Base-by-base conservation (phyloP, 164 flowering plant genomes). In the Stephania yunnanensis region DNA sequence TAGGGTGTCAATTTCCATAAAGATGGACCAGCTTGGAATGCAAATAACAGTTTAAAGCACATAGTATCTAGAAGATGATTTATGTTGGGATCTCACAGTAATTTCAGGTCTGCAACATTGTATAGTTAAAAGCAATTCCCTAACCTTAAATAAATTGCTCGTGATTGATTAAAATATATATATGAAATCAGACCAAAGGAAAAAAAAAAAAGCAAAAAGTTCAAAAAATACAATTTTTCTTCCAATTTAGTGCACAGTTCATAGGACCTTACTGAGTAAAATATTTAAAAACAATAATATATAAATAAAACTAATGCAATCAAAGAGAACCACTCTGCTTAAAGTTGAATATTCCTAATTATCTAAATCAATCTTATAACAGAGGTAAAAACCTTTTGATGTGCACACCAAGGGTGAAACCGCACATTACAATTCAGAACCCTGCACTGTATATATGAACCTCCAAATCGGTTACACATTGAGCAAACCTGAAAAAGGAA, bases 371-470 rank as follows among this genome's bases (percentile, higher is more conserved):
- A 42, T 3, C 68, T 55, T 74, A 7, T 30, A 66, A n/a, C 19
- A 45, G 2, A 74, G 69, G 75, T 46, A 73, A 6, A 68, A 12
- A 89, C 92, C 92, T 87, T 87, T 73, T 84, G 86, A 76, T 87
- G 92, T 20, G 90, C 92, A 85, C 92, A 89, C 92, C 92, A 89
- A 53, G 92, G 90, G 78, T 89, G 92, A 85, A 89, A 89, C 29
- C 63, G 75, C 69, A 82, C 78, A 71, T 79, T 74, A 69, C 92
- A 89, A 74, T 79, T 73, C 46, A 69, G 71, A 78, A 87, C 86
- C 72, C 89, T 81, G 81, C 92, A 89, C 79, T 78, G 20, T 71
- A 87, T 87, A 68, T 86, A 86, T 45, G 86, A 83, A 61, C 92
- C 92, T 74, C 90, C 92, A 3, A 85, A 77, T 69, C 89, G 89